Evolutionary conservation across 2,329 filamentous ascomycete species (phyloP), one percentile per base, ranked within the genome.

Genomic region (Calonectria pseudoreteaudii): DNA sequence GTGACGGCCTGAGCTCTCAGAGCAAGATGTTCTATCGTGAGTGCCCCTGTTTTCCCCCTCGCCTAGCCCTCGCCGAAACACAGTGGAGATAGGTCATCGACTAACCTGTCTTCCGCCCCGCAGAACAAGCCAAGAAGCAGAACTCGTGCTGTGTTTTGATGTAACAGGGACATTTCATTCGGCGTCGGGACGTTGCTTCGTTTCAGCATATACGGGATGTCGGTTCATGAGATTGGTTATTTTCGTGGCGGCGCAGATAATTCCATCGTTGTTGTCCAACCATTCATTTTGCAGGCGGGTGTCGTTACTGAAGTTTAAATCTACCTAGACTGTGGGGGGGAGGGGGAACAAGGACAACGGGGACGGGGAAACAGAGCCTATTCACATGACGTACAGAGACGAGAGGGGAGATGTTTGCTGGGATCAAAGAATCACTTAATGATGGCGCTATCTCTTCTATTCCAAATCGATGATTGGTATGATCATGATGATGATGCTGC

Each of bases 1-100:
- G 95, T 81, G 95, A 98, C 80, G 95, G 93, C 16, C 86, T 99
- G 81, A 98, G 95, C 86, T 91, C 92, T 65, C 94, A 97, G 89
- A 98, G 95, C 87, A 98, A 98, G 90, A 96, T 97, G 94, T 99
- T 99, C 85, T 98, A 98, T 85, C 95, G 93, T 93, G 85, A 80
- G 89, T 86, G 28, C 9, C 20, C n/a, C 38, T 47, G 62, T 28
- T 26, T 20, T 26, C 36, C 20, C 36, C 20, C 31, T 26, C 10
- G 13, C 11, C 52, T 70, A 62, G 58, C 20, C 66, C 49, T 5
- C 18, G 28, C 34, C 49, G 66, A 65, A 41, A 70, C 67, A 26
- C 30, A 20, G 50, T 56, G 64, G 30, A 41, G 60, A 56, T 67
- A 11, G 18, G 28, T 23, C 10, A 7, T 49, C 47, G 64, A 68